Evolutionary conservation across 352 stramenopile species (phyloP).

Genomic region (Thalassiosira pacifica): DNA sequence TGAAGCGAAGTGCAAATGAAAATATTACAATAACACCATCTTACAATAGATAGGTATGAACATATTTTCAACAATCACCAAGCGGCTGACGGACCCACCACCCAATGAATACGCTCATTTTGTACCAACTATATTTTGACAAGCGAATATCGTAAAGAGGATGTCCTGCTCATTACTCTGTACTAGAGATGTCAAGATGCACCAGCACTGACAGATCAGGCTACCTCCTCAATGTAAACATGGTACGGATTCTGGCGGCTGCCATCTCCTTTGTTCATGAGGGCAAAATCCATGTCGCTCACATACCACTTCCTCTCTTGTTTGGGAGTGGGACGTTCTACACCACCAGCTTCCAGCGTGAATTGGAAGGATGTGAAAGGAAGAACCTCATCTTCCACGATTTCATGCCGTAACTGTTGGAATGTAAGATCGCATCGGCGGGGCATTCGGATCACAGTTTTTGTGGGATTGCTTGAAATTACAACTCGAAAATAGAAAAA

Average conservation of each 20-base stretch:
- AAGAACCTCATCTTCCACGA: background rate
- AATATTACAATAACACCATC: no score
- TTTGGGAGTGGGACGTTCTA: background rate
- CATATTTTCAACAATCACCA: no score
- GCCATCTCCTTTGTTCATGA: background rate
- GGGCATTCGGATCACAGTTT: background rate
- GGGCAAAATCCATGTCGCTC: background rate
- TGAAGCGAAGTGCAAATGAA: no score
- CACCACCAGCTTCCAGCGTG: background rate
- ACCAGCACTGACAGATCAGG: no score
- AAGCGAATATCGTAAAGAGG: no score
- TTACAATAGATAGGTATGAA: no score
- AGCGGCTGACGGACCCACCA: no score
- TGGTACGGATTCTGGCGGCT: background rate
- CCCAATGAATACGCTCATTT: no score
- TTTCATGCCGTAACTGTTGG: background rate
- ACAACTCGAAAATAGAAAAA: background rate
- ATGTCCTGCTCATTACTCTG: no score
- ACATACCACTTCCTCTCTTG: background rate
- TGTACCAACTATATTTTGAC: no score
- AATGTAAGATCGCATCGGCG: background rate
- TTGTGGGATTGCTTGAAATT: background rate
- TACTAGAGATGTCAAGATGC: no score
- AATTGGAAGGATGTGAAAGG: background rate
- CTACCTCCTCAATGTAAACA: conserved; percentile 3